Conservation (phyloP, 1,284 basidiomycete species). For the Malassezia equina region DNA sequence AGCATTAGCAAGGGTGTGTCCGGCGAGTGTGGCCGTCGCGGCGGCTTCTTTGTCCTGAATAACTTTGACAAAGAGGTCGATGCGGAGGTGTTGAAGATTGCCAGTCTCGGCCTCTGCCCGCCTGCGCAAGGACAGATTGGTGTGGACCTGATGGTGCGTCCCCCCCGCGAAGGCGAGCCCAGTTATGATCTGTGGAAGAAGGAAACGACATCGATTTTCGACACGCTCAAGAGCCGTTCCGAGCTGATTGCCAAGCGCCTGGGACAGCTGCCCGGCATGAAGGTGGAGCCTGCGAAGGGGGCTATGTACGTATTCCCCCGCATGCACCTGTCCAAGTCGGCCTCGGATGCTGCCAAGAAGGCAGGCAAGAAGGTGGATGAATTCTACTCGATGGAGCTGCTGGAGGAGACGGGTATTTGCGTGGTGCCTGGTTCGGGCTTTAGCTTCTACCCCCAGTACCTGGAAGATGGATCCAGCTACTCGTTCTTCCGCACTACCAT, state of each 20-base stretch:
- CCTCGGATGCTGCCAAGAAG: slow-evolving; percentile 30
- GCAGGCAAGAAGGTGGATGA: slow-evolving; percentile 38
- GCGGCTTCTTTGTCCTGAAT: slow-evolving; percentile 44
- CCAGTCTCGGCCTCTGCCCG: slow-evolving; percentile 39
- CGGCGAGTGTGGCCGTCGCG: slow-evolving; percentile 44
- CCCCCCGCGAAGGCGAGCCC: slow-evolving; percentile 28
- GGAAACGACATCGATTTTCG: slow-evolving; percentile 30
- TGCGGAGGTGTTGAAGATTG: slow-evolving; percentile 43
- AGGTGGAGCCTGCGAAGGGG: slow-evolving; percentile 55
- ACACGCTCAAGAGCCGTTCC: slow-evolving; percentile 28
- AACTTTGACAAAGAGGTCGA: slow-evolving; percentile 43
- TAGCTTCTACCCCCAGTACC: slow-evolving; percentile 24
- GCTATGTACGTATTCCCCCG: slow-evolving; percentile 78
- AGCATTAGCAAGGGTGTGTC: slow-evolving; percentile 43
- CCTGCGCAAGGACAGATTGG: slow-evolving; percentile 45
- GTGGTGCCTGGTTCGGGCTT: slow-evolving; percentile 45
- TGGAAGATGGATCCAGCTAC: slow-evolving; percentile 22
- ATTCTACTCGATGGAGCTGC: slow-evolving; percentile 39
- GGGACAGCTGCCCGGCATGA: slow-evolving; percentile 28
- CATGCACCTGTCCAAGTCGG: slow-evolving; percentile 55
- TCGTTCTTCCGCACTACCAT: slow-evolving; percentile 43
- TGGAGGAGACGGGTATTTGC: slow-evolving; percentile 44
- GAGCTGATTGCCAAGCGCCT: slow-evolving; percentile 35
- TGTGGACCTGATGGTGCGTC: slow-evolving; percentile 43
- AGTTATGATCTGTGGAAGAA: slow-evolving; percentile 34